phyloP scores from a whole-genome alignment of 2,329 filamentous ascomycete genomes.

The Calonectria leucothoes region DNA sequence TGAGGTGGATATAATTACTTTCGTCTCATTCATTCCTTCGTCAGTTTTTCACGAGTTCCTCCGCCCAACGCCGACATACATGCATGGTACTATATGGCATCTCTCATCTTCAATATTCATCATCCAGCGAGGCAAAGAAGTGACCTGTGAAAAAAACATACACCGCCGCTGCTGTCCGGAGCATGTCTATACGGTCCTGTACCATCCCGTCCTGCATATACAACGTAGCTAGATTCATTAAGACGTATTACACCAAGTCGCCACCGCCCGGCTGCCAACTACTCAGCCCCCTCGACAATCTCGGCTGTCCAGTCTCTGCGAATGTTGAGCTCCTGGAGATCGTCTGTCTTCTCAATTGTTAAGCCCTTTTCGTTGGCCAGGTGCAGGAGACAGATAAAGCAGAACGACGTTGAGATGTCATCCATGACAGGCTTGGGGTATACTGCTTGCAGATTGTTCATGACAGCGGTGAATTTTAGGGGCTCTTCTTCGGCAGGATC shows the following conservation, averaged over 20 bases:
- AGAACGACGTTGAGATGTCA: constrained; percentile 93
- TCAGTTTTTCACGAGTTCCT: constrained; percentile 1
- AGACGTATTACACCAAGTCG: constrained; percentile 3
- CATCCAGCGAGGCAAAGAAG: constrained; percentile 19
- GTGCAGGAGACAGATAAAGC: constrained; percentile 94
- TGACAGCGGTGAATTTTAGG: constrained; percentile 90
- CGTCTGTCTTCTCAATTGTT: constrained; percentile 74
- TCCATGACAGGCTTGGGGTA: constrained; percentile 89
- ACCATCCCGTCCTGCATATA: constrained; percentile 5
- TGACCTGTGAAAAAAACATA: not conserved
- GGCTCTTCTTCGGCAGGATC: constrained; percentile 56
- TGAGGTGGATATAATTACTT: not conserved
- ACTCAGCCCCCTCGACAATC: constrained; percentile 57
- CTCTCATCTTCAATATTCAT: constrained; percentile 22
- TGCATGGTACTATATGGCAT: constrained; percentile 30
- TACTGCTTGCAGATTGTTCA: constrained; percentile 87
- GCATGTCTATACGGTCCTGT: not conserved
- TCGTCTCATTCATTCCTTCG: constrained; percentile 23
- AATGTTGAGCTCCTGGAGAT: constrained; percentile 70
- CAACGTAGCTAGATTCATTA: constrained; percentile 16
- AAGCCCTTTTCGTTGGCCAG: constrained; percentile 94
- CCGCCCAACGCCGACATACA: constrained; percentile 33
- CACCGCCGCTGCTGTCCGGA: not conserved
- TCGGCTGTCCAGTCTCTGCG: constrained; percentile 72
- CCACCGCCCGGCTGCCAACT: constrained; percentile 2